These are phyloP conservation scores for Zea luxurians DNA, from an alignment of 176 grass and related monocot species.

Conservation along the genomic window DNA sequence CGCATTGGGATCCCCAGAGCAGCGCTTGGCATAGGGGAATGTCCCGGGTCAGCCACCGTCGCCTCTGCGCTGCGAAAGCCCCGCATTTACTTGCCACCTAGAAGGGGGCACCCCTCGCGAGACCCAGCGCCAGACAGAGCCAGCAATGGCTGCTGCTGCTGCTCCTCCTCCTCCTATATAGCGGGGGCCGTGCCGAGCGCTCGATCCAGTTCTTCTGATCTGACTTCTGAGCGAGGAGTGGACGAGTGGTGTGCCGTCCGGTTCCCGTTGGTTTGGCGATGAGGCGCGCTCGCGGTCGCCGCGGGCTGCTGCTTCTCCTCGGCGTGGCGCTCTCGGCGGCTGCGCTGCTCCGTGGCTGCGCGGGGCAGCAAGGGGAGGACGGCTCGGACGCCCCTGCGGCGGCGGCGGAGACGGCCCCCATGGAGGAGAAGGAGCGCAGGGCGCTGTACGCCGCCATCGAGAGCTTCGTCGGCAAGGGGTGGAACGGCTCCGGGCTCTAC, in stretches of 20 bases:
- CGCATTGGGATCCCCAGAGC: constrained; percentile 49
- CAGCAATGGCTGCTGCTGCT: neutral
- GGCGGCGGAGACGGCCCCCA: constrained; percentile 36
- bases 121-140: neutral
- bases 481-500: constrained; percentile 86
- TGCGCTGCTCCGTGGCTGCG: constrained; percentile 25
- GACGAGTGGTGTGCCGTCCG: neutral
- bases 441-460: constrained; percentile 69
- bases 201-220: neutral
- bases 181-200: neutral
- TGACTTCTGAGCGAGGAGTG: neutral
- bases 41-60: constrained; percentile 26
- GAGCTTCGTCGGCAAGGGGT: constrained; percentile 71
- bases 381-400: constrained; percentile 5
- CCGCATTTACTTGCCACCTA: constrained; percentile 45
- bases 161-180: neutral
- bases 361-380: constrained; percentile 5
- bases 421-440: constrained; percentile 66
- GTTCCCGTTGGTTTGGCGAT: neutral
- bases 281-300: neutral
- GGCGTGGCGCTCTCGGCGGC: neutral
- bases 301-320: neutral
- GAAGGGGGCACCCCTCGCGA: constrained; percentile 27
- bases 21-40: constrained; percentile 42
- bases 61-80: constrained; percentile 13